These are phyloP conservation scores for Aspergillus calidoustus DNA, from an alignment of 2,329 filamentous ascomycete genomes.

Conservation along the genomic window DNA sequence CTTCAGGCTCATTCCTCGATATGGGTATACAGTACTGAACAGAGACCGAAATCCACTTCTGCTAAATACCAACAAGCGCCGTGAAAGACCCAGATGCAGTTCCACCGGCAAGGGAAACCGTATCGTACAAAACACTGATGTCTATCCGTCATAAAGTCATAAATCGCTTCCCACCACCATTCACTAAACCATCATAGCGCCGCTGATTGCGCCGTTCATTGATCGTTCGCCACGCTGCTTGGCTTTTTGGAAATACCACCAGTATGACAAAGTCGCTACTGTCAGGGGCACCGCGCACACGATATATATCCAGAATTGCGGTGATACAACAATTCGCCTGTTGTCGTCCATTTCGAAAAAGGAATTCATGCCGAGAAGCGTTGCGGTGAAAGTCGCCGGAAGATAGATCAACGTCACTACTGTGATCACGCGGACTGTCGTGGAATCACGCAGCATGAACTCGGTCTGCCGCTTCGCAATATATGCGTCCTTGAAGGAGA, in stretches of 20 bases:
- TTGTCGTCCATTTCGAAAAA: slow-evolving; percentile 42
- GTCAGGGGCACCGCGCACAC: slow-evolving; percentile 37
- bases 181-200: background rate
- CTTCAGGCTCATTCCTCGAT: slow-evolving; percentile 8
- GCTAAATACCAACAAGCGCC: background rate
- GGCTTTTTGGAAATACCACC: slow-evolving; percentile 18
- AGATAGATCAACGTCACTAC: slow-evolving; percentile 38
- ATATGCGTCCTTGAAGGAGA: slow-evolving; percentile 28
- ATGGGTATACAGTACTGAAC: background rate
- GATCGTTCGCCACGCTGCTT: slow-evolving; percentile 10
- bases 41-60: background rate
- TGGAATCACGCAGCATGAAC: slow-evolving; percentile 30
- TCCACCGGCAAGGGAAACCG: background rate
- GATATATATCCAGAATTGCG: slow-evolving; percentile 48
- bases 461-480: slow-evolving; percentile 27
- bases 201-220: background rate
- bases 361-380: slow-evolving; percentile 49
- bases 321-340: slow-evolving; percentile 35
- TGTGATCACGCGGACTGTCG: slow-evolving; percentile 35
- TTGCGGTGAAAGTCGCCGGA: slow-evolving; percentile 44
- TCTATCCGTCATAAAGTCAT: background rate
- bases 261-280: slow-evolving; percentile 35
- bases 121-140: background rate
- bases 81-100: background rate
- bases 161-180: background rate